Evolutionary conservation across 1,284 basidiomycete species (phyloP), one percentile per base, ranked within the genome.

Genomic region (Moesziomyces aphidis): DNA sequence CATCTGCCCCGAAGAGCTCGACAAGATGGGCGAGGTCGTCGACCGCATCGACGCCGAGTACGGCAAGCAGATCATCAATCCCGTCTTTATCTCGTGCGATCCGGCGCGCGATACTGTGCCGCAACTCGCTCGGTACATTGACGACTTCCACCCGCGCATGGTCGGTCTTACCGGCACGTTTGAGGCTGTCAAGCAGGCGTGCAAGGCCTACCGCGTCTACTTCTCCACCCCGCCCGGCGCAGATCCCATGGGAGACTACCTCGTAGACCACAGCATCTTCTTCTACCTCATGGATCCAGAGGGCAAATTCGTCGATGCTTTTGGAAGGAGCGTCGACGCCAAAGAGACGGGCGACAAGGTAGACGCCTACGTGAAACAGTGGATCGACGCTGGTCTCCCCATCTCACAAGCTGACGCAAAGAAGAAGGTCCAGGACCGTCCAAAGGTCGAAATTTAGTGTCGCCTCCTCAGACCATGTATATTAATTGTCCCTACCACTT

Each of bases 221-320:
- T 99, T 99, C 34, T 74, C 93, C 21, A 98, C 96, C 6, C 97
- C 96, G 4, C 94, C 94, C 4, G 88, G 92, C 79, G 88, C 88
- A 1, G 87, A 88, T 64, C 90, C 95, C 0, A 89, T 85, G 5
- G 88, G 89, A 50, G 96, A 99, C 87, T 99, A 99, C 85, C 89
- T 99, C 55, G 96, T 99, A 34, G 79, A 82, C 48, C 77, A 71
- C 73, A 86, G 91, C 55, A 97, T 97, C 84, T 98, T 95, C 85
- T 94, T 99, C 83, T 99, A 99, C 86, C 89, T 99, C 39, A 97
- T 99, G 95, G 95, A 98, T 83, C 96, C 97, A 1, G 81, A 82
- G 57, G 96, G 96, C 21, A 89, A 92, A 82, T 99, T 98, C 78
- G 94, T 98, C 2, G 95, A 99, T 80, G 96, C 97, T 4, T 98